phyloP scores from a whole-genome alignment of 352 stramenopile species.

The Chloridella minuta region DNA sequence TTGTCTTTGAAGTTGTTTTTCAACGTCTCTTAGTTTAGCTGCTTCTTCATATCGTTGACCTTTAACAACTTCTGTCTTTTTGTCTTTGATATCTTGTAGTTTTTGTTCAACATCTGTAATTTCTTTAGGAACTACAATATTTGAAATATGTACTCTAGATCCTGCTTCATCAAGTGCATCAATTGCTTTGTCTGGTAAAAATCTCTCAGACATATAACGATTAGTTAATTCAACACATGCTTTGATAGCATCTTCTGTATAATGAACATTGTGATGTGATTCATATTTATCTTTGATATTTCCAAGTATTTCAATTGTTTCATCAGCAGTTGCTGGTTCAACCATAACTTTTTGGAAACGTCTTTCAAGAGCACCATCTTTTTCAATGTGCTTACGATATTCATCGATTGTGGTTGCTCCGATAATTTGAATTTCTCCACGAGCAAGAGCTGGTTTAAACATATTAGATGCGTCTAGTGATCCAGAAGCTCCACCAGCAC shows the following conservation, averaged over 20 bases:
- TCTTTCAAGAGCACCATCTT: slow-evolving; percentile 78
- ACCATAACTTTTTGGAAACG: slow-evolving; percentile 21
- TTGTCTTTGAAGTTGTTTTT: not conserved
- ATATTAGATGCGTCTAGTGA: slow-evolving; percentile 90
- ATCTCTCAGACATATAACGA: slow-evolving; percentile 27
- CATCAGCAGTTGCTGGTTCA: not conserved
- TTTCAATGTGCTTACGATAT: slow-evolving; percentile 87
- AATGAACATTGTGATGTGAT: not conserved
- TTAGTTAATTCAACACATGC: not conserved
- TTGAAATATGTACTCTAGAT: slow-evolving; percentile 25
- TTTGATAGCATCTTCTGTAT: not conserved
- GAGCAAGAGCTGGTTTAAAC: slow-evolving; percentile 78
- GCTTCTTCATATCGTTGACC: not conserved
- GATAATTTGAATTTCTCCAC: slow-evolving; percentile 71
- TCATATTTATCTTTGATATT: not conserved
- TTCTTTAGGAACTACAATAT: not conserved
- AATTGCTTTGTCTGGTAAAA: slow-evolving; percentile 65
- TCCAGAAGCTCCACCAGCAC: slow-evolving; percentile 48
- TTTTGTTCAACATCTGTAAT: not conserved
- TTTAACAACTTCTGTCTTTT: not conserved
- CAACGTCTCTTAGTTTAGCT: not conserved
- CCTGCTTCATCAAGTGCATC: slow-evolving; percentile 67
- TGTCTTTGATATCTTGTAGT: not conserved
- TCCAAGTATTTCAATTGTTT: too few species aligned
- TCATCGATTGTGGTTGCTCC: slow-evolving; percentile 85